Percentiles rank a stretch among this genome's conserved stretches.
Conservation (phyloP, 805 yeast species). For the Starmerella khaoyaiensis region DNA sequence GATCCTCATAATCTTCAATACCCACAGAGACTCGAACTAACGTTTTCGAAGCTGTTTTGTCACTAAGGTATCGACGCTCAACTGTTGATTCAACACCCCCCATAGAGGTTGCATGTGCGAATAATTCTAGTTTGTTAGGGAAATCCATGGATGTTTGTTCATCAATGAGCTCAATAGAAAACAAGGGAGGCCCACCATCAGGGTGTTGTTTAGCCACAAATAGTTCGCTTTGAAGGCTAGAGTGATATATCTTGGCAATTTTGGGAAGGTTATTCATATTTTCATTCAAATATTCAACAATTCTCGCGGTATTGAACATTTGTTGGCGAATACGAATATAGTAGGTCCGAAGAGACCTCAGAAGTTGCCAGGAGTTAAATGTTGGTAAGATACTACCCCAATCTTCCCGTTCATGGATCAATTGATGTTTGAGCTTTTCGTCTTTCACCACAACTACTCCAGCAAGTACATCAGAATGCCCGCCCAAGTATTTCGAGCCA, state of each 20-base stretch:
- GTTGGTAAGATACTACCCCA: conserved; percentile 83
- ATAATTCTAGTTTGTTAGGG: conserved; percentile 59
- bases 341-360: conserved; percentile 78
- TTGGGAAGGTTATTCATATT: conserved; percentile 36
- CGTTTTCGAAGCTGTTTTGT: conserved; percentile 69
- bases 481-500: conserved; percentile 81
- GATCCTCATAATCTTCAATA: conserved; percentile 70
- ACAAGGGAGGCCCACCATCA: conserved; percentile 85
- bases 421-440: conserved; percentile 36
- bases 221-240: conserved; percentile 47
- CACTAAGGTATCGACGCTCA: conserved; percentile 78
- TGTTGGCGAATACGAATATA: conserved; percentile 69
- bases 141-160: conserved; percentile 61
- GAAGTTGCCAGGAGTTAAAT: conserved; percentile 85
- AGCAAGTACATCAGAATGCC: conserved; percentile 83
- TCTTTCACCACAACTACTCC: conserved; percentile 67
- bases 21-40: conserved; percentile 76
- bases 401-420: conserved; percentile 48
- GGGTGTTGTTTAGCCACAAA: conserved; percentile 67
- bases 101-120: conserved; percentile 78
- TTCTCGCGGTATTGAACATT: conserved; percentile 47
- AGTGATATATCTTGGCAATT: conserved; percentile 68
- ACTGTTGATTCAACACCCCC: conserved; percentile 81
- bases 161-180: conserved; percentile 73
- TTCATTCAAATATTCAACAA: conserved; percentile 48